phyloP scores from a whole-genome alignment of 176 grass and related monocot species.

The Musa itinerans region DNA sequence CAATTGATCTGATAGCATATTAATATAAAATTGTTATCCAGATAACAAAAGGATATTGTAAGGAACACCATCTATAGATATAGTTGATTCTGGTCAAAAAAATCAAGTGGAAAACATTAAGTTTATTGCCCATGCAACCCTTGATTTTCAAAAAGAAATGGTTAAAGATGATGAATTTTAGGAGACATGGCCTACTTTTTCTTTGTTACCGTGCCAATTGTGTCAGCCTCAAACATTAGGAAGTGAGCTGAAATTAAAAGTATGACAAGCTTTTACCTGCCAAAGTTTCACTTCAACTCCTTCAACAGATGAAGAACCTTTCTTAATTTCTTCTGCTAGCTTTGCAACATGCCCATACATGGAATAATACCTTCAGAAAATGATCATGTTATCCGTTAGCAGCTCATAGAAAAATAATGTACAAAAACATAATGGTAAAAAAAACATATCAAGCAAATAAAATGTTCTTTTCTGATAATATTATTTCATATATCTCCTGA shows the following conservation, averaged over 20 bases:
- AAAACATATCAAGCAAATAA: not conserved
- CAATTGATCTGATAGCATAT: not conserved
- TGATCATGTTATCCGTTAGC: not conserved
- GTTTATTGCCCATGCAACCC: no score
- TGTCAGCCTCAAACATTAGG: not conserved
- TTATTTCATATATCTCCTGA: no score
- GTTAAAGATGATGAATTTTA: not conserved
- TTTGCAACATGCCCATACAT: slow-evolving; percentile 72
- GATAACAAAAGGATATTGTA: not conserved
- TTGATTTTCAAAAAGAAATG: no score
- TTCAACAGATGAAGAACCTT: slow-evolving; percentile 46
- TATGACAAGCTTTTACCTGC: slow-evolving; percentile 31
- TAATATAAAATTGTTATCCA: not conserved
- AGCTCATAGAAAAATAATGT: not conserved
- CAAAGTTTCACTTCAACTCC: slow-evolving; percentile 54
- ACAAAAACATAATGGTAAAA: not conserved
- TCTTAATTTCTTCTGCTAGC: slow-evolving; percentile 62
- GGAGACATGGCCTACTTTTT: not conserved
- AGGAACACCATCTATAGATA: not conserved
- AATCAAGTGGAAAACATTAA: not conserved
- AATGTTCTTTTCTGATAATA: not conserved
- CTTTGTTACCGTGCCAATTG: not conserved
- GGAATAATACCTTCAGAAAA: slow-evolving; percentile 30
- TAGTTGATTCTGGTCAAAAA: not conserved
- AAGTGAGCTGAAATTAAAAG: not conserved